Conservation (phyloP, 257 asterid species). For the Solanum sitiens region DNA sequence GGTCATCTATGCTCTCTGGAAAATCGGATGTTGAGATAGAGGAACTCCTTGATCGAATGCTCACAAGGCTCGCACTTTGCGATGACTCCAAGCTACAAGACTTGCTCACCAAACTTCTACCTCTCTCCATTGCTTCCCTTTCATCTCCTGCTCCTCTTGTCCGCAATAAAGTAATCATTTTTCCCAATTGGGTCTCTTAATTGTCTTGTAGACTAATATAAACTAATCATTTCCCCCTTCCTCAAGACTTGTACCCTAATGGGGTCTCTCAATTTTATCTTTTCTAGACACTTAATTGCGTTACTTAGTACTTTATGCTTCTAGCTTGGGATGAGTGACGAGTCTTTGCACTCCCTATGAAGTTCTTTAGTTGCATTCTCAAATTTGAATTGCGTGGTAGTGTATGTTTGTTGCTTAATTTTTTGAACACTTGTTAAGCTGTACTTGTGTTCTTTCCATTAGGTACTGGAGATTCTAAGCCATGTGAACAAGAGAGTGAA, state of each 20-base stretch:
- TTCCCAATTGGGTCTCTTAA: neutral
- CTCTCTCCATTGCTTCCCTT: constrained; percentile 79
- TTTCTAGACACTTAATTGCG: neutral
- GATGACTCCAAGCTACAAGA: constrained; percentile 81
- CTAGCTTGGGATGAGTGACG: neutral
- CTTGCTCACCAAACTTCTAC: constrained; percentile 88
- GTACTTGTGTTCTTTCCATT: neutral
- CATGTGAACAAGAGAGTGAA: constrained; percentile 95
- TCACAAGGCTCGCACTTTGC: constrained; percentile 88
- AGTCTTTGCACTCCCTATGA: neutral
- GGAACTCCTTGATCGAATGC: constrained; percentile 82
- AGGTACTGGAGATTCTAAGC: constrained; percentile 84
- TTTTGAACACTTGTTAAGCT: neutral
- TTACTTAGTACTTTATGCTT: neutral
- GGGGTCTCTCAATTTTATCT: neutral
- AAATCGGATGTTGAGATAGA: constrained; percentile 65
- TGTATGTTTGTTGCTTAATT: neutral
- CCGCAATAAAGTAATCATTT: constrained; percentile 65
- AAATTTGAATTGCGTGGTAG: neutral
- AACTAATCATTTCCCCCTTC: neutral
- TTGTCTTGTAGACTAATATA: neutral
- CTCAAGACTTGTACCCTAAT: neutral
- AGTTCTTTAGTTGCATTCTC: neutral
- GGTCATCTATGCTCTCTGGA: constrained; percentile 50
- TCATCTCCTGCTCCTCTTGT: constrained; percentile 47